Conservation (phyloP, 108 stramenopile species). For the Mayamaea pseudoterrestris region DNA sequence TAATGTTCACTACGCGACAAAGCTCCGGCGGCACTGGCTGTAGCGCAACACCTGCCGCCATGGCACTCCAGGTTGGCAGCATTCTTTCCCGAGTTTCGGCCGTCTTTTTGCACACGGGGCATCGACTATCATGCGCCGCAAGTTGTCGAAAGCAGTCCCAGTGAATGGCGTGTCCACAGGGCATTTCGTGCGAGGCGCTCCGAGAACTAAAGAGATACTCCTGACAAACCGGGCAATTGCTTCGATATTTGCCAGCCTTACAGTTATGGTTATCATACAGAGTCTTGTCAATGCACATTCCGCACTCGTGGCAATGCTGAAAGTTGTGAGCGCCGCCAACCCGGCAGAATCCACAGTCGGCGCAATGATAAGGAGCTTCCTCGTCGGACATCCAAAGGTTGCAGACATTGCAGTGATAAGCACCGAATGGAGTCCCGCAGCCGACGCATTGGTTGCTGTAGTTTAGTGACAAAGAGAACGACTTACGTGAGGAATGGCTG, state of each 20-base stretch:
- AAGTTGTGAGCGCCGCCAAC: conserved; percentile 75
- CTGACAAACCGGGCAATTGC: conserved; percentile 76
- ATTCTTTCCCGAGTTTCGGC: conserved; percentile 70
- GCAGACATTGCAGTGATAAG: conserved; percentile 74
- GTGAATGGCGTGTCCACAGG: conserved; percentile 73
- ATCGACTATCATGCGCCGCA: conserved; percentile 56
- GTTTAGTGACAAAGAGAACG: not conserved
- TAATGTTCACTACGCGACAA: conserved; percentile 53
- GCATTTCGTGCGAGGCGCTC: conserved; percentile 48
- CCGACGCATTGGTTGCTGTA: conserved; percentile 52
- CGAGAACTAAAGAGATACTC: conserved; percentile 62
- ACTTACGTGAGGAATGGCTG: not conserved
- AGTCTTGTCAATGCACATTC: conserved; percentile 74
- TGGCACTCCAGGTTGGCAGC: conserved; percentile 65
- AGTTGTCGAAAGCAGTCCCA: conserved; percentile 71
- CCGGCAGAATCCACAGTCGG: conserved; percentile 76
- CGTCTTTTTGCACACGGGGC: conserved; percentile 82
- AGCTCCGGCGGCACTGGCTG: conserved; percentile 74
- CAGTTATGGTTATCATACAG: conserved; percentile 68
- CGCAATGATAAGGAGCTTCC: conserved; percentile 69
- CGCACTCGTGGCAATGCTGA: conserved; percentile 72
- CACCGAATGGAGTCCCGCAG: conserved; percentile 59
- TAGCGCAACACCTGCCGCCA: conserved; percentile 63
- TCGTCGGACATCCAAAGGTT: conserved; percentile 79
- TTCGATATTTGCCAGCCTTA: conserved; percentile 71